These are phyloP conservation scores for Lentinula guzmanii DNA, from an alignment of 768 basidiomycete species.

Conservation along the genomic window DNA sequence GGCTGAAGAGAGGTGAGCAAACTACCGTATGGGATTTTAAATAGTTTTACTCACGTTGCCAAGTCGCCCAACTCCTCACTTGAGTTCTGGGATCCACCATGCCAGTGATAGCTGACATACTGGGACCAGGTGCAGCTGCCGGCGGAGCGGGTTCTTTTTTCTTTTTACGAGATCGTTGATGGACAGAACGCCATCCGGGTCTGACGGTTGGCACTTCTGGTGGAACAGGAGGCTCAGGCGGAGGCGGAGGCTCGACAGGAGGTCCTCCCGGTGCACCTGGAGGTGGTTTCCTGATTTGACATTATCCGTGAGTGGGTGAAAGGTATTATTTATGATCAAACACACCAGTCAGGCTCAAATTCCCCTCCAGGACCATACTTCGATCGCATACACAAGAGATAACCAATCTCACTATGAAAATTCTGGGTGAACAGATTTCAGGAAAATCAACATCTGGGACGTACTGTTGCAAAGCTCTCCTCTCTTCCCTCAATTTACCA, in stretches of 20 bases:
- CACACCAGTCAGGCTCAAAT: slow-evolving; percentile 76
- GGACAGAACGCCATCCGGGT: slow-evolving; percentile 61
- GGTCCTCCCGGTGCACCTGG: slow-evolving; percentile 38
- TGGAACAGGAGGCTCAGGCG: slow-evolving; percentile 27
- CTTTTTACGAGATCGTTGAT: slow-evolving; percentile 33
- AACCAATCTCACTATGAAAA: slow-evolving; percentile 62
- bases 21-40: not conserved
- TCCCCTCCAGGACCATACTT: slow-evolving; percentile 84
- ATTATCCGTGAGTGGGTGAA: slow-evolving; percentile 4
- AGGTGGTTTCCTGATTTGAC: slow-evolving; percentile 35
- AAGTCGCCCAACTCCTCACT: slow-evolving; percentile 53
- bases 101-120: slow-evolving; percentile 17
- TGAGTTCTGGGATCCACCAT: slow-evolving; percentile 35
- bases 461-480: slow-evolving; percentile 72
- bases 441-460: slow-evolving; percentile 19
- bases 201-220: slow-evolving; percentile 40
- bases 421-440: not conserved
- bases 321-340: slow-evolving; percentile 4
- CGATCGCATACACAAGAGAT: slow-evolving; percentile 59
- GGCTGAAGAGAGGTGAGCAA: slow-evolving; percentile 31
- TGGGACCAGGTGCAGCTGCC: slow-evolving; percentile 24
- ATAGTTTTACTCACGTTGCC: slow-evolving; percentile 48
- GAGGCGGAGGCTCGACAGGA: slow-evolving; percentile 33
- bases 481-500: slow-evolving; percentile 75
- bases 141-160: slow-evolving; percentile 35